Conservation (phyloP, 1,139 yeast species). For the Insectozyma bohioensis region DNA sequence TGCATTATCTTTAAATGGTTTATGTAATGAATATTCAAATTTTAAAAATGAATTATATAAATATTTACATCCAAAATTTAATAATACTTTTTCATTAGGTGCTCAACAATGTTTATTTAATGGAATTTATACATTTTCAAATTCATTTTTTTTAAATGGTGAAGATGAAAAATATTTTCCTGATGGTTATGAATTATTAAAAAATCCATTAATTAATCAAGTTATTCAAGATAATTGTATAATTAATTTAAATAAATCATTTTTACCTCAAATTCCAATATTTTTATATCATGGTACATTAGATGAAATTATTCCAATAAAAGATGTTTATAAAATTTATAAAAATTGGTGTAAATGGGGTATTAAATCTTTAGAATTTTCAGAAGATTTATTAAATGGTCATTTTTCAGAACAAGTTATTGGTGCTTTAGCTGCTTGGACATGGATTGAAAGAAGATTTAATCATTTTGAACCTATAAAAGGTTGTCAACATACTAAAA, state of each 20-base stretch:
- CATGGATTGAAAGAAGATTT: conserved; percentile 22
- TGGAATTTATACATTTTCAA: conserved; percentile 1
- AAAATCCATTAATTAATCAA: conserved; percentile 14
- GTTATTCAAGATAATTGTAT: conserved; percentile 23
- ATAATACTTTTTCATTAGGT: conserved; percentile 3
- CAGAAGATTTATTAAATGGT: conserved; percentile 24
- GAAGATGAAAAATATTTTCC: conserved; percentile 10
- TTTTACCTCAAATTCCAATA: conserved; percentile 31
- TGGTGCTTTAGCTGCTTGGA: conserved; percentile 32
- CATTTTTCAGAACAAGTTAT: conserved; percentile 26
- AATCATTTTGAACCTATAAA: conserved; percentile 7
- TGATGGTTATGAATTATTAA: conserved; percentile 19
- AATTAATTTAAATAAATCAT: conserved; percentile 12
- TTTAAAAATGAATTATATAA: conserved; percentile 5
- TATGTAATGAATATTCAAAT: conserved; percentile 27
- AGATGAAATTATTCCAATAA: conserved; percentile 31
- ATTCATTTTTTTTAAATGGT: conserved; percentile 9
- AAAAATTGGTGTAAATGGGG: conserved; percentile 33
- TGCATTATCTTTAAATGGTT: conserved; percentile 26
- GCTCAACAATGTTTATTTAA: conserved; percentile 6
- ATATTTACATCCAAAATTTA: conserved; percentile 3
- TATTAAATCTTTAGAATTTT: conserved; percentile 29
- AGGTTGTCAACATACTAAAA: conserved; percentile 11
- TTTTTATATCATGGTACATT: conserved; percentile 33
- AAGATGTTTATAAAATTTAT: conserved; percentile 23